phyloP scores from a whole-genome alignment of 495 filamentous ascomycete genomes.

The Penicillium ochrochloron region DNA sequence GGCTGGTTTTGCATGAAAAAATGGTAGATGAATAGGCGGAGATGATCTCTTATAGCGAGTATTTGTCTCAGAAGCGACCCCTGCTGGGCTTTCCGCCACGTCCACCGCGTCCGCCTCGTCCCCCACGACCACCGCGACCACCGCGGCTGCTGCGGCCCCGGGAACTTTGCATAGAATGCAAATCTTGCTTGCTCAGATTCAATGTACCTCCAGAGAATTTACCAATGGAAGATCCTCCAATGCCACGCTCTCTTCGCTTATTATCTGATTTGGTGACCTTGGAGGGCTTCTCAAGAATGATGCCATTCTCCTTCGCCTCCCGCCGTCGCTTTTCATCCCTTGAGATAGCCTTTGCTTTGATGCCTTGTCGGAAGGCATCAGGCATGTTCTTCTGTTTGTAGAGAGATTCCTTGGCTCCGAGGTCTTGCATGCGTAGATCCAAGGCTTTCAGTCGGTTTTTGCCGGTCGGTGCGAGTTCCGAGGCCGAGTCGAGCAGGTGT shows the following conservation, averaged over 20 bases:
- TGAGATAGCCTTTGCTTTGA: conserved; percentile 62
- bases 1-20: not conserved
- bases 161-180: conserved; percentile 60
- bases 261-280: conserved; percentile 47
- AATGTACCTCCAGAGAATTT: conserved; percentile 80
- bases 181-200: conserved; percentile 76
- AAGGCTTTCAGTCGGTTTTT: conserved; percentile 73
- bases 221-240: conserved; percentile 77
- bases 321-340: conserved; percentile 72
- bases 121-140: conserved; percentile 7
- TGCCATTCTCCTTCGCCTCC: conserved; percentile 87
- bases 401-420: conserved; percentile 78
- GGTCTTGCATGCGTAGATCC: conserved; percentile 77
- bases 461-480: conserved; percentile 64
- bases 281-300: conserved; percentile 77
- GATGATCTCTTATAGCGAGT: not conserved
- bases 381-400: conserved; percentile 83
- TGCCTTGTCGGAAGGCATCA: conserved; percentile 77
- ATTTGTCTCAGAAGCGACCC: conserved; percentile 6
- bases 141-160: conserved; percentile 44
- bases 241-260: conserved; percentile 62
- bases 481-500: conserved; percentile 76
- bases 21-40: not conserved
- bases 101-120: conserved; percentile 21
- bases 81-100: conserved; percentile 24